Conservation (phyloP, 768 basidiomycete species). For the Lactifluus pinguis region DNA sequence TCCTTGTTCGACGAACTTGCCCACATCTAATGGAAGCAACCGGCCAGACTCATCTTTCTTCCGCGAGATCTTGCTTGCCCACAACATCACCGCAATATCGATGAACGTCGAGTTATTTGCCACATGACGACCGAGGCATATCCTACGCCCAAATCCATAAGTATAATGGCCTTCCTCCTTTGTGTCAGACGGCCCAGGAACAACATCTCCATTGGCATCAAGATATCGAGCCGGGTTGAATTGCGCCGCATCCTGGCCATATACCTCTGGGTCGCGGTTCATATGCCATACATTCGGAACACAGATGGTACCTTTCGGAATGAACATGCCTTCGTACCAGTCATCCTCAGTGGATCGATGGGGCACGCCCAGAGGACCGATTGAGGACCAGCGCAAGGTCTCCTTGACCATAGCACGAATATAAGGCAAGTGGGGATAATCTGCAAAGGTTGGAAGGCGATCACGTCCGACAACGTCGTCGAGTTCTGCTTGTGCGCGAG, state of each 20-base stretch:
- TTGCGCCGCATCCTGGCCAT: not conserved
- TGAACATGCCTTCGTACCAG: too few species aligned
- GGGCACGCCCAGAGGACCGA: not conserved
- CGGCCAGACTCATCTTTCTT: too few species aligned
- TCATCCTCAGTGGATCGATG: too few species aligned
- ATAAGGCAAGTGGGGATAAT: too few species aligned
- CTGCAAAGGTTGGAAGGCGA: not conserved
- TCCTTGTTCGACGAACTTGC: not conserved
- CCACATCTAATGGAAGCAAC: slow-evolving; percentile 2
- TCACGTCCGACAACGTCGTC: not conserved
- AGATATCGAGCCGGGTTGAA: not conserved
- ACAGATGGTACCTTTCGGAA: not conserved
- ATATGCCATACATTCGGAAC: not conserved
- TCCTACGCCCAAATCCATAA: slow-evolving; percentile 26
- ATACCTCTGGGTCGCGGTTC: not conserved
- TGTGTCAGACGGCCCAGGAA: slow-evolving; percentile 13
- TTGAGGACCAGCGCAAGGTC: not conserved
- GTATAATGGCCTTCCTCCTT: slow-evolving; percentile 24
- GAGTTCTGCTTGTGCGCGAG: not conserved
- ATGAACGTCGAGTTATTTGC: too few species aligned
- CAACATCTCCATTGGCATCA: not conserved
- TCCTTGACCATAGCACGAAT: not conserved
- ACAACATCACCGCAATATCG: too few species aligned
- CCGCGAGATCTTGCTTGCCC: too few species aligned
- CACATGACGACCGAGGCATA: too few species aligned